phyloP scores from a whole-genome alignment of 331 rosid genomes.

The Pyracantha coccinea region DNA sequence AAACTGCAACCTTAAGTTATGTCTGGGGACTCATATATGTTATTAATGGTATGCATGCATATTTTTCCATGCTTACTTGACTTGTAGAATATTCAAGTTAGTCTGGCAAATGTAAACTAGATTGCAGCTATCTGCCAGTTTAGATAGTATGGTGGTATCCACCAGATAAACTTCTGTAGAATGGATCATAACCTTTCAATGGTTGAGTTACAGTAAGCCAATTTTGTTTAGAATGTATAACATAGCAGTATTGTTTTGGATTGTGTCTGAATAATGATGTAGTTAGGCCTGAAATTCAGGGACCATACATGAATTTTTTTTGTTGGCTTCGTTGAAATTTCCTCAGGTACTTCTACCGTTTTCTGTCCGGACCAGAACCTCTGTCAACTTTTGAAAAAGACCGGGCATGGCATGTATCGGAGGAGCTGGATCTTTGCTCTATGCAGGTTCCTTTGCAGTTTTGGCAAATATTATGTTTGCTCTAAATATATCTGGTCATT shows the following conservation, averaged over 20 bases:
- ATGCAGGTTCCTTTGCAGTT: constrained; percentile 58
- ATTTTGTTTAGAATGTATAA: neutral
- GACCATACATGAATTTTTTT: no score
- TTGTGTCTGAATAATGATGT: no score
- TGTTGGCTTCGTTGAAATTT: no score
- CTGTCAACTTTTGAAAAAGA: constrained; percentile 77
- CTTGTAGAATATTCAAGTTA: neutral
- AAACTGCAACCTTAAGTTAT: neutral
- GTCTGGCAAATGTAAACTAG: neutral
- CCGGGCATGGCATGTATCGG: constrained; percentile 83
- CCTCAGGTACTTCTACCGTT: constrained; percentile 31
- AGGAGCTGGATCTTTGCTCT: constrained; percentile 62
- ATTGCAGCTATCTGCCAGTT: neutral
- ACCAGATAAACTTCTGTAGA: neutral
- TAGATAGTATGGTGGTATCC: neutral
- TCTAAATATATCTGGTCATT: neutral
- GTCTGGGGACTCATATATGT: neutral
- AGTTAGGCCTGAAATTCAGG: no score
- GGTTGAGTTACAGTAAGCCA: neutral
- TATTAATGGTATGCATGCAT: neutral
- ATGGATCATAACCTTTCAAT: neutral
- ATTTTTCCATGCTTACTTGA: neutral
- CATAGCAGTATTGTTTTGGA: no score
- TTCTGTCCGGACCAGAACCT: constrained; percentile 72
- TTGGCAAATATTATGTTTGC: constrained; percentile 3